Percentiles rank a stretch among this genome's conserved stretches.
These are phyloP conservation scores for Colletotrichum gigasporum DNA, from an alignment of 2,329 filamentous ascomycete species.

Conservation along the genomic window DNA sequence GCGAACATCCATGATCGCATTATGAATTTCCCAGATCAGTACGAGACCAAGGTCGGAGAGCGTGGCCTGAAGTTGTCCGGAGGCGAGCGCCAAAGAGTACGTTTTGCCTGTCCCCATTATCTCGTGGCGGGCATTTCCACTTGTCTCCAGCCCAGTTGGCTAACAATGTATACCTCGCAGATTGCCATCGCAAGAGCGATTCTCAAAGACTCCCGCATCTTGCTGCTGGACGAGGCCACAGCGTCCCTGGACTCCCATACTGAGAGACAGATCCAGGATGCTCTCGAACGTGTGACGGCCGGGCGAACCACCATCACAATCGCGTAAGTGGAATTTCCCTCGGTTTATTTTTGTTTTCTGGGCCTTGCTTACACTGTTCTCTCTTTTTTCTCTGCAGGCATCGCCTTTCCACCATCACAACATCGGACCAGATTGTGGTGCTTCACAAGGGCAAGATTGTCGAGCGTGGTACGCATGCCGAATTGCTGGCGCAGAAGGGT, in stretches of 20 bases:
- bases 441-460: conserved; percentile 60
- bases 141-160: not conserved
- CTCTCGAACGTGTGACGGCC: conserved; percentile 55
- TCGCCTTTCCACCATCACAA: conserved; percentile 66
- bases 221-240: conserved; percentile 78
- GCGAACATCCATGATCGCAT: conserved; percentile 66
- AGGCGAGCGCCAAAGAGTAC: conserved; percentile 67
- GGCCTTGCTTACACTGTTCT: not conserved
- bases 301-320: conserved; percentile 64
- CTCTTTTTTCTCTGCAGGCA: conserved; percentile 50
- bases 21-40: conserved; percentile 61
- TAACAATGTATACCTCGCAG: conserved; percentile 33
- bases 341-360: not conserved
- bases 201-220: conserved; percentile 74
- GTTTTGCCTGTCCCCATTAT: conserved; percentile 17
- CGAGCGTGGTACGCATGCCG: conserved; percentile 59
- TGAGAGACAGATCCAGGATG: conserved; percentile 66
- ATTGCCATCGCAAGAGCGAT: conserved; percentile 71
- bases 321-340: conserved; percentile 44
- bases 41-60: conserved; percentile 62
- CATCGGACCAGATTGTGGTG: conserved; percentile 64
- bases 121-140: not conserved
- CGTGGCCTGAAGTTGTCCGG: conserved; percentile 64
- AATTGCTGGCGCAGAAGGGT: conserved; percentile 54
- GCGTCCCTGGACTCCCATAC: conserved; percentile 73